A percentile compares a stretch with the other conserved stretches of the same genome.
Conservation (phyloP, 1,284 basidiomycete genomes). For the Apiotrichum akiyoshidainum region DNA sequence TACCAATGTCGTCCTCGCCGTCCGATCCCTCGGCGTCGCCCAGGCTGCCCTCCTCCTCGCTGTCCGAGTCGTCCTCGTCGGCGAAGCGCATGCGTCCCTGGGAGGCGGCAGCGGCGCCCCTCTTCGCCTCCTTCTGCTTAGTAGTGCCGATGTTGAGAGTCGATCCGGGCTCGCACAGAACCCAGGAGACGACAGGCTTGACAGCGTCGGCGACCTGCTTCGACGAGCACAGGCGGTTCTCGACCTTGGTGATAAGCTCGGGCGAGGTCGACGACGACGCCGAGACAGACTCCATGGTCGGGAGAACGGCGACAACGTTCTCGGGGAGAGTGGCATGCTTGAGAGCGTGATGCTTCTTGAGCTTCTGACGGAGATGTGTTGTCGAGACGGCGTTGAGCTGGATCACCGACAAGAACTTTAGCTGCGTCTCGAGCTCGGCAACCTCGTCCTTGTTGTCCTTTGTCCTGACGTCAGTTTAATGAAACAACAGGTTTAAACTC, state of each 20-base stretch:
- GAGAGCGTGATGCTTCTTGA: constrained; percentile 66
- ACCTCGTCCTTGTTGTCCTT: constrained; percentile 51
- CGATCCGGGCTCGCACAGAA: constrained; percentile 42
- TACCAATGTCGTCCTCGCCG: constrained; percentile 22
- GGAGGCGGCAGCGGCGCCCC: constrained; percentile 12
- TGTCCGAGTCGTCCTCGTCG: background rate
- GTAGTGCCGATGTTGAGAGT: constrained; percentile 28
- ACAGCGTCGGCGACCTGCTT: constrained; percentile 68
- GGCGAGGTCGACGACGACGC: constrained; percentile 47
- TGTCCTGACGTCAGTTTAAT: constrained; percentile 30
- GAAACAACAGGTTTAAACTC: constrained; percentile 1
- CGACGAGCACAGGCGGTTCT: constrained; percentile 70
- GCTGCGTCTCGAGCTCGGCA: constrained; percentile 62
- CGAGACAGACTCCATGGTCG: constrained; percentile 11
- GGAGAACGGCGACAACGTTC: constrained; percentile 48
- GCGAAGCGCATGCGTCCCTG: too few relatives aligned
- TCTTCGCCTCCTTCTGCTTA: constrained; percentile 8
- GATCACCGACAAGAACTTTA: constrained; percentile 67
- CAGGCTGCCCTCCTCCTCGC: constrained; percentile 10
- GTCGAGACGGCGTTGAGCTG: constrained; percentile 61
- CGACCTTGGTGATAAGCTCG: constrained; percentile 61
- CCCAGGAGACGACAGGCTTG: constrained; percentile 55
- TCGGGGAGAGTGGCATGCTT: constrained; percentile 32
- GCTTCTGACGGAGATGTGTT: constrained; percentile 64
- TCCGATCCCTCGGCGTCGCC: constrained; percentile 9